These are phyloP conservation scores for Aspergillus heteromorphus DNA, from an alignment of 495 filamentous ascomycete genomes.

Conservation along the genomic window DNA sequence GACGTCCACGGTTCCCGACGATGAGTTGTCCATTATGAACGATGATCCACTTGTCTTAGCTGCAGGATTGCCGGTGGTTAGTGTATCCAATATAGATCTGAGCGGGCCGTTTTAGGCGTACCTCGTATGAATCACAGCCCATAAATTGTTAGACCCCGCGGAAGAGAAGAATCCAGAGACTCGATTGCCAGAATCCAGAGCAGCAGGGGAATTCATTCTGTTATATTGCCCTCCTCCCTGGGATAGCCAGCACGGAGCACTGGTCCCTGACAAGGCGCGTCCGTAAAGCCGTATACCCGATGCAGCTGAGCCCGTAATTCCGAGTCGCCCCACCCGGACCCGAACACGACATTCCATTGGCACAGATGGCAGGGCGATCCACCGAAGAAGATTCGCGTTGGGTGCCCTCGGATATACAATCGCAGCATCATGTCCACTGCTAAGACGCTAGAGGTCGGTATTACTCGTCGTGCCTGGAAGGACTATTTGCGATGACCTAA, in stretches of 20 bases:
- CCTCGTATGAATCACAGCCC: background rate
- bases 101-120: background rate
- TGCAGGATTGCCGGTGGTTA: background rate
- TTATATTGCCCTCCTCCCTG: background rate
- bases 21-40: slow-evolving; percentile 28
- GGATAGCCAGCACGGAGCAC: background rate
- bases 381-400: background rate
- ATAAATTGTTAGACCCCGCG: background rate
- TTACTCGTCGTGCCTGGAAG: background rate
- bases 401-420: background rate
- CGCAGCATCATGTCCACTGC: background rate
- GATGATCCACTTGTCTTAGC: background rate
- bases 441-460: background rate
- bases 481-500: background rate
- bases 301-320: background rate
- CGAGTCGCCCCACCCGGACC: background rate
- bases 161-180: background rate
- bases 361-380: background rate
- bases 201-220: background rate
- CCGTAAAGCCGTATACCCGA: slow-evolving; percentile 12
- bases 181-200: background rate
- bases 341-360: background rate
- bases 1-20: slow-evolving; percentile 31
- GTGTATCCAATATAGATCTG: background rate
- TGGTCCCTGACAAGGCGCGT: background rate